Conservation (phyloP, 306 rosid genomes). For the Oxytropis ochrocephala region DNA sequence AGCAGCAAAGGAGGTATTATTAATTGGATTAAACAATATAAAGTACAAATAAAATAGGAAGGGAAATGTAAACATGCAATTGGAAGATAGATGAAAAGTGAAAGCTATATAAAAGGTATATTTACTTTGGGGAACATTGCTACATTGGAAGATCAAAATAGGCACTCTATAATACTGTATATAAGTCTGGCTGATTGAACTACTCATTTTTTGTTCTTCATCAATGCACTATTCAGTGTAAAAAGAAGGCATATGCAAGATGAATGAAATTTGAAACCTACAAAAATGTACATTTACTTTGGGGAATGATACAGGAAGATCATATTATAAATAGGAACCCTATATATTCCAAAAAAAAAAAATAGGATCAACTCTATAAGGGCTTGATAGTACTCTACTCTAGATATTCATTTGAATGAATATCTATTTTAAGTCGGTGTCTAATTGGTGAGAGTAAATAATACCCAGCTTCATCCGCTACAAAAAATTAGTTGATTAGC, state of each 20-base stretch:
- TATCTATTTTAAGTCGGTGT: too few species aligned
- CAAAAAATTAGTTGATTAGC: too few species aligned
- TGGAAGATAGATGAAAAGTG: background rate
- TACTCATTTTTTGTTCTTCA: slow-evolving; percentile 13
- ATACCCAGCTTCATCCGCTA: too few species aligned
- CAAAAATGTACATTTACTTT: background rate
- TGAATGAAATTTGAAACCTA: background rate
- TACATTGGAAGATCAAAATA: background rate
- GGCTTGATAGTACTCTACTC: too few species aligned
- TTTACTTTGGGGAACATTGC: slow-evolving; percentile 4
- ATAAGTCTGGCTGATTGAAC: background rate
- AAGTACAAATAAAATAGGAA: background rate
- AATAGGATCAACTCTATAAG: too few species aligned
- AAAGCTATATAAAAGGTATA: background rate
- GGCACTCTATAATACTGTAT: background rate
- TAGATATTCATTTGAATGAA: too few species aligned
- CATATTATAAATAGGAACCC: too few species aligned
- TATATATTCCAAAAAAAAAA: too few species aligned
- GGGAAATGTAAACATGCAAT: background rate
- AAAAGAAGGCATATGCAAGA: background rate
- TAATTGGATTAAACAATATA: slow-evolving; percentile 1
- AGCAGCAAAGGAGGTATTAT: background rate
- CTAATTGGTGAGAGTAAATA: too few species aligned
- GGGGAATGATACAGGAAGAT: background rate
- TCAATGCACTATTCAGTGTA: slow-evolving; percentile 12